These are phyloP conservation scores for Coemansia sp. DNA, from an alignment of 192 early-diverging fungal species.

Conservation along the genomic window DNA sequence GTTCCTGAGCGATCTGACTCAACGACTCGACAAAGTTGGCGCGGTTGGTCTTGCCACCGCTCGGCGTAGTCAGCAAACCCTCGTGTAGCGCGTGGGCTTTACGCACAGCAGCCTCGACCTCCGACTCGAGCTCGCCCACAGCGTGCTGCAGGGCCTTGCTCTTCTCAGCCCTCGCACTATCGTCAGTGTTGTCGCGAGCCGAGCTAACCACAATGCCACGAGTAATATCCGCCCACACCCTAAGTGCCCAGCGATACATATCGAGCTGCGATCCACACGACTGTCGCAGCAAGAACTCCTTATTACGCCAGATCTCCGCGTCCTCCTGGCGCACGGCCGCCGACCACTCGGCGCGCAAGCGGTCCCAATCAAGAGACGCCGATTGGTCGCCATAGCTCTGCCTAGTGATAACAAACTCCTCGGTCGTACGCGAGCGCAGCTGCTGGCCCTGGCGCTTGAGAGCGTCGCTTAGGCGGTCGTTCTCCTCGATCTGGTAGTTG, in stretches of 20 bases:
- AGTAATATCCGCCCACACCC: constrained; percentile 32
- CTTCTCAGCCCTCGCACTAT: neutral
- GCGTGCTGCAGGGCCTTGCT: constrained; percentile 17
- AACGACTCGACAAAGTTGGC: constrained; percentile 25
- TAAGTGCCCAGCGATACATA: constrained; percentile 29
- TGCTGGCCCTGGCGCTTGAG: constrained; percentile 7
- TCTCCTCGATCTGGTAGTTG: constrained; percentile 26
- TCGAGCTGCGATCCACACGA: constrained; percentile 36
- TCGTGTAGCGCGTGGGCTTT: constrained; percentile 11
- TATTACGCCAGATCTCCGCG: constrained; percentile 19
- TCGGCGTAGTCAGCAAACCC: neutral
- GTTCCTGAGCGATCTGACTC: constrained; percentile 19
- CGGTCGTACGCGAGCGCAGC: constrained; percentile 18
- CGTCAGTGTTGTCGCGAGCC: neutral
- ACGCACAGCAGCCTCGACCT: constrained; percentile 24
- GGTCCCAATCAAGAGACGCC: constrained; percentile 28
- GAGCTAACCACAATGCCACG: constrained; percentile 1
- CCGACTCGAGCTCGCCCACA: constrained; percentile 29
- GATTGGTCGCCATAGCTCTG: constrained; percentile 18
- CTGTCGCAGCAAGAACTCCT: constrained; percentile 25
- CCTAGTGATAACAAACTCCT: constrained; percentile 10
- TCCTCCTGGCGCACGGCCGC: constrained; percentile 9
- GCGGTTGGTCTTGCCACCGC: constrained; percentile 10
- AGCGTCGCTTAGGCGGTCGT: constrained; percentile 13
- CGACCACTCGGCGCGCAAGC: constrained; percentile 16